phyloP scores from a whole-genome alignment of 2,329 filamentous ascomycete species.

The Alternaria burnsii region DNA sequence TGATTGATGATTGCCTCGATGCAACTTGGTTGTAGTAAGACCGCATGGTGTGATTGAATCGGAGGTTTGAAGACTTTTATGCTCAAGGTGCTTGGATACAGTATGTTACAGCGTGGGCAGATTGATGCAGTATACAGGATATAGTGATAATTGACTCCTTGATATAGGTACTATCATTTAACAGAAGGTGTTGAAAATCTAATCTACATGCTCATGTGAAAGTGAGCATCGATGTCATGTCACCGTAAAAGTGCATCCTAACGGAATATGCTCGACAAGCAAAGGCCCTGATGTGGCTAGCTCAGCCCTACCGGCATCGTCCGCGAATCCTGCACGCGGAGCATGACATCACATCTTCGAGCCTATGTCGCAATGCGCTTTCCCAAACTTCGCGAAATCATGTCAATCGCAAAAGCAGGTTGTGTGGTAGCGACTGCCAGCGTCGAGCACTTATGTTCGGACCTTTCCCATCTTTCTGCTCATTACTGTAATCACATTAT shows the following conservation, averaged over 20 bases:
- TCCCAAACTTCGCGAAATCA: conserved; percentile 19
- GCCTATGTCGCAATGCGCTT: conserved; percentile 22
- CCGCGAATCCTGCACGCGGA: conserved; percentile 3
- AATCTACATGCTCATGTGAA: not conserved
- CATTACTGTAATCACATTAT: not conserved
- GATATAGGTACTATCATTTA: not conserved
- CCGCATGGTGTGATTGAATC: too few species aligned
- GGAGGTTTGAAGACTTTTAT: not conserved
- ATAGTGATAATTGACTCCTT: not conserved
- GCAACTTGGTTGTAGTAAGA: too few species aligned
- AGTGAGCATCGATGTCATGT: not conserved
- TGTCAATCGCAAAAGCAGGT: conserved; percentile 18
- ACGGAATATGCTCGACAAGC: not conserved
- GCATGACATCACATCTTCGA: conserved; percentile 24
- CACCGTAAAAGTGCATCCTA: not conserved
- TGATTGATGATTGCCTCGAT: too few species aligned
- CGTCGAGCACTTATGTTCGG: conserved; percentile 8
- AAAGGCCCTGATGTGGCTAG: conserved; percentile 4
- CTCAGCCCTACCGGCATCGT: conserved; percentile 9
- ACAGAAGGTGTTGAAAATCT: not conserved
- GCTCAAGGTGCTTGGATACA: not conserved
- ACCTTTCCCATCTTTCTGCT: not conserved
- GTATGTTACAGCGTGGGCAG: not conserved
- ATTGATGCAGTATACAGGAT: not conserved
- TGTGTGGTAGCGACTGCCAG: conserved; percentile 6